Conservation (phyloP, 78 protist genomes). For the Emiliania huxleyi region DNA sequence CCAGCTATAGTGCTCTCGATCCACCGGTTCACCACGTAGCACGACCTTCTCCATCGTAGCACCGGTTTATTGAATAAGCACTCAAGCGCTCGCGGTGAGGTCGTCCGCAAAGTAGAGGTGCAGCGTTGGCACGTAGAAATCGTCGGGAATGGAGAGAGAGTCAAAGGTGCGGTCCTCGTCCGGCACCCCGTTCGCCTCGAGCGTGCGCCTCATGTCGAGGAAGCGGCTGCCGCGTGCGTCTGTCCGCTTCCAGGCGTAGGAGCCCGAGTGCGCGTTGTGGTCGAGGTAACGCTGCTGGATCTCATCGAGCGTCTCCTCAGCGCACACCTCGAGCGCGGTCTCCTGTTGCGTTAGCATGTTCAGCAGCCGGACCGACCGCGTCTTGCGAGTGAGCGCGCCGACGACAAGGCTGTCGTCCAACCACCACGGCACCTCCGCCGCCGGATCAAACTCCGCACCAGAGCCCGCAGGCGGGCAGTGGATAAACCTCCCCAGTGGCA, state of each 20-base stretch:
- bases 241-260: constrained; percentile 66
- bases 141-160: not conserved
- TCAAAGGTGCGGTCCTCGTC: constrained; percentile 44
- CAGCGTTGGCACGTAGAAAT: constrained; percentile 50
- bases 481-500: constrained; percentile 37
- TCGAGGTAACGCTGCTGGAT: constrained; percentile 51
- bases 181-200: constrained; percentile 56
- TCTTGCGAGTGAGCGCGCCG: constrained; percentile 41
- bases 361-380: constrained; percentile 40
- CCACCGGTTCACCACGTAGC: too few species aligned
- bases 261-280: constrained; percentile 62
- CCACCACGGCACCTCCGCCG: constrained; percentile 68
- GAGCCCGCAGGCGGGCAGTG: constrained; percentile 39
- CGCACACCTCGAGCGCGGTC: constrained; percentile 56
- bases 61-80: too few species aligned
- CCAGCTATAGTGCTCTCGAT: too few species aligned
- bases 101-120: constrained; percentile 71
- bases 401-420: constrained; percentile 32
- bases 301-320: constrained; percentile 66
- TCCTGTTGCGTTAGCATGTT: constrained; percentile 54
- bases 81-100: too few species aligned
- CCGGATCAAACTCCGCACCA: not conserved
- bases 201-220: constrained; percentile 59
- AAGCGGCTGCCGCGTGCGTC: not conserved
- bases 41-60: too few species aligned